These are phyloP conservation scores for Cladosporium sp. DNA, from an alignment of 2,329 filamentous ascomycete genomes.

Conservation along the genomic window DNA sequence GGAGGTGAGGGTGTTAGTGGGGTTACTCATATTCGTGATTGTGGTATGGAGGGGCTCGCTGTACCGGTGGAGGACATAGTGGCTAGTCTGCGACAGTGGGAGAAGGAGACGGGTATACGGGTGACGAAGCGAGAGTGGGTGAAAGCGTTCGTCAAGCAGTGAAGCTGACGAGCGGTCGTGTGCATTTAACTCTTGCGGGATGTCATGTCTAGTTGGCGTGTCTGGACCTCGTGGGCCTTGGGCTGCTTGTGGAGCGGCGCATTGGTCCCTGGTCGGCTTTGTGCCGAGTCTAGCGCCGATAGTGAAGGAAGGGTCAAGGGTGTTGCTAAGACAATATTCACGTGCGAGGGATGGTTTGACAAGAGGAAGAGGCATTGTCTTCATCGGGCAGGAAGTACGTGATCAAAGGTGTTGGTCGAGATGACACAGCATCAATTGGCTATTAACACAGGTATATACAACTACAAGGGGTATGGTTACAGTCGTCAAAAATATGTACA, in stretches of 20 bases:
- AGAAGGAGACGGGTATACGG: not conserved
- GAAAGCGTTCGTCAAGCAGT: conserved; percentile 17
- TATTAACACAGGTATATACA: not conserved
- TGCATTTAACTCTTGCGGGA: not conserved
- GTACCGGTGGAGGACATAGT: conserved; percentile 19
- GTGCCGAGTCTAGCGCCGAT: not conserved
- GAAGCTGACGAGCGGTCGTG: conserved; percentile 18
- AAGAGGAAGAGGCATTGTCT: no score
- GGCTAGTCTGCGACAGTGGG: conserved; percentile 7
- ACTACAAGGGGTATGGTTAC: conserved; percentile 3
- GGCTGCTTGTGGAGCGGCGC: not conserved
- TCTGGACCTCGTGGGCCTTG: not conserved
- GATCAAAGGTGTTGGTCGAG: not conserved
- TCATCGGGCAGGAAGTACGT: no score
- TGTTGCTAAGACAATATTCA: no score
- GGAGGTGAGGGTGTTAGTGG: conserved; percentile 4
- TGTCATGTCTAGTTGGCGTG: not conserved
- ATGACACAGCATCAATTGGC: not conserved
- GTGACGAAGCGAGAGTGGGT: not conserved
- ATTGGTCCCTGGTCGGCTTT: not conserved
- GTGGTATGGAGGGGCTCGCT: conserved; percentile 1
- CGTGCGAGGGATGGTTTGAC: not conserved
- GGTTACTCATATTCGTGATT: not conserved
- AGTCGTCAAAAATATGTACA: not conserved
- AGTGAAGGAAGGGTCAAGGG: no score